Evolutionary conservation across 2,329 filamentous ascomycete genomes (phyloP).

Genomic region (Colletotrichum sp.): DNA sequence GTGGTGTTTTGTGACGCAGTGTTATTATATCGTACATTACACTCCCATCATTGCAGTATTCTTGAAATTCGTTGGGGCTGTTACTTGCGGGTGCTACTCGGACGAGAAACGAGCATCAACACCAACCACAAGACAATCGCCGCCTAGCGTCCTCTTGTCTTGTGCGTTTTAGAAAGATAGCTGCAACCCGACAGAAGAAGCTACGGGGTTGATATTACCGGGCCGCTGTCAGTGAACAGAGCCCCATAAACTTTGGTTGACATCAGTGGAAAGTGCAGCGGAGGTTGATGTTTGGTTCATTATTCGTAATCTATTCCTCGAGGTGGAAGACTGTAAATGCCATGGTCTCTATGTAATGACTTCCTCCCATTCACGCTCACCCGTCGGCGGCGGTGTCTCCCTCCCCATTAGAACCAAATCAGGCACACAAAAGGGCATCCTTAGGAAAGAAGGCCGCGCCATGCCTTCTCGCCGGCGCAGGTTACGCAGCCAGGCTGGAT

Average conservation of each 20-base stretch:
- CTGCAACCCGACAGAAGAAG: neutral
- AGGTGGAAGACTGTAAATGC: neutral
- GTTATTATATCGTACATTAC: neutral
- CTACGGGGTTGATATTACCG: neutral
- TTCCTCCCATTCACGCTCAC: neutral
- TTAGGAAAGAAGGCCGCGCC: slow-evolving; percentile 14
- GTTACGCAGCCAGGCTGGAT: slow-evolving; percentile 24
- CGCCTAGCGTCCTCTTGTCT: neutral
- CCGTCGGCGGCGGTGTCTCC: neutral
- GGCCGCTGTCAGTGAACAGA: neutral
- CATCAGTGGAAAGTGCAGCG: neutral
- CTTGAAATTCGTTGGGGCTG: neutral
- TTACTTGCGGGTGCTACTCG: neutral
- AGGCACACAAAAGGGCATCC: slow-evolving; percentile 1
- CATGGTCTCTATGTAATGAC: slow-evolving; percentile 2
- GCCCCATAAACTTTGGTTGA: neutral
- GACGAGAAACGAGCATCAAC: neutral
- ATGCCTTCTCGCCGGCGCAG: slow-evolving; percentile 22
- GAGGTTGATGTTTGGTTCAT: slow-evolving; percentile 12
- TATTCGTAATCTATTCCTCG: slow-evolving; percentile 17
- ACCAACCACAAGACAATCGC: neutral
- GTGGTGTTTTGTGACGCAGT: neutral
- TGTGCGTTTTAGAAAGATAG: neutral
- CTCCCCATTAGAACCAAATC: neutral
- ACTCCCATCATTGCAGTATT: neutral